Base-by-base conservation (phyloP, 2,329 filamentous ascomycete species). In the Aspergillaceae sp. region DNA sequence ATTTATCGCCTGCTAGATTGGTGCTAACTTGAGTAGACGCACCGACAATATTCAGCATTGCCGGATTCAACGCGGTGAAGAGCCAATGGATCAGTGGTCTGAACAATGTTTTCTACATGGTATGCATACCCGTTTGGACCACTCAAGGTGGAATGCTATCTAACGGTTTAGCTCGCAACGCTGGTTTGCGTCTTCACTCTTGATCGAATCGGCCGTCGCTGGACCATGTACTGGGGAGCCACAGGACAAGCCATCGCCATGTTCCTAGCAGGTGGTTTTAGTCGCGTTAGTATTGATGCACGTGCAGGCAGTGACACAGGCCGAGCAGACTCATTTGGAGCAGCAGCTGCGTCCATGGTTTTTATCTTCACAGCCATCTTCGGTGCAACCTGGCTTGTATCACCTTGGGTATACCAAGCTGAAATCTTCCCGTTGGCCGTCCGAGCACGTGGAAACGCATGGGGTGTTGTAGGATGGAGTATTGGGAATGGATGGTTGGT, bases 391-490 rank as follows among this genome's bases (percentile, higher is more conserved):
- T 83, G 79, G 79, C 57, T 81, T 3, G 78, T 35, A 74, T 74
- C 80, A 0, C 78, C 78, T 1, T 79, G 79, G 78, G 64, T 85
- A 0, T 84, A 84, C 46, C 82, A 81, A 0, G 82, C 84, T 1
- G 84, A 89, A 59, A 87, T 87, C 46, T 88, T 86, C 56, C 83
- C 84, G 0, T 65, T 87, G 0, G 76, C 83, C 49, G 76, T 87
- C 0, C 76, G 85, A 26, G 84, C 85, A 1, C 83, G 84, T 54
- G 85, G 84, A 4, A 88, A 87, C 49, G 83, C 84, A 0, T 87
- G 80, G 76, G 84, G 85, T 19, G 84, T 88, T 0, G 77, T 87
- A 0, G 84, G 85, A 0, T 89, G 84, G 85, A 79, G 74, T 9
- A 86, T 88, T 43, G 84, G 85, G 0, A 87, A 87, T 52, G 83